Evolutionary conservation across 306 rosid genomes (phyloP), one percentile per base, ranked within the genome.

Genomic region (Pyrus pyrifolia): DNA sequence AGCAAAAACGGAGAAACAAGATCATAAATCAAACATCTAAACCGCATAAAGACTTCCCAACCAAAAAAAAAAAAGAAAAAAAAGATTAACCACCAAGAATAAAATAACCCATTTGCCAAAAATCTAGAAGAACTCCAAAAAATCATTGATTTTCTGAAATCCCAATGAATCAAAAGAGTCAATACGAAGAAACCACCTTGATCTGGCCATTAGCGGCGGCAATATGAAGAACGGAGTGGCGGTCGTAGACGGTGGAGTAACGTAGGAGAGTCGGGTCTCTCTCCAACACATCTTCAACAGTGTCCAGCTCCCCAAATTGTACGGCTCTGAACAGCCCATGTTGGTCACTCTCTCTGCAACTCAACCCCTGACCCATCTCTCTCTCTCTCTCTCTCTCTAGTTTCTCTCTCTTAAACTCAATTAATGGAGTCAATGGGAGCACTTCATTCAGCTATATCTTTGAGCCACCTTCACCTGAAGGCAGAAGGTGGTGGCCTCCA

Each of bases 121-220:
- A 40, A 33, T 46, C 17, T 31, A 78, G 44, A 65, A 75, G 65
- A 21, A 3, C 33, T 72, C 8, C 6, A 42, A 42, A 8, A 18
- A 73, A 40, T 8, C 61, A 59, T 27, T 29, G 8, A 49, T 49
- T 49, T 49, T 18, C 18, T 49, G n/a, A 64, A 67, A 44, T 29
- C 13, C 68, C 22, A 63, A 15, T 53, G 42, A 58, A 71, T 45
- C 8, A 59, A 13, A 45, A 10, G 11, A 51, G 22, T 1, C 64
- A 71, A 81, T 64, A 11, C 27, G 31, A 70, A 49, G 67, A 72
- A 81, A 81, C 46, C 44, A 91, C 97, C 92, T 90, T 93, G 93
- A 91, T 91, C 92, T 92, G 97, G 63, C 99, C 99, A 83, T 92
- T 92, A 0, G 99, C 97, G 72, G 97, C 97, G 9, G 97, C 99